Conservation (phyloP, 2,329 filamentous ascomycete species). For the Fusarium penzigii region DNA sequence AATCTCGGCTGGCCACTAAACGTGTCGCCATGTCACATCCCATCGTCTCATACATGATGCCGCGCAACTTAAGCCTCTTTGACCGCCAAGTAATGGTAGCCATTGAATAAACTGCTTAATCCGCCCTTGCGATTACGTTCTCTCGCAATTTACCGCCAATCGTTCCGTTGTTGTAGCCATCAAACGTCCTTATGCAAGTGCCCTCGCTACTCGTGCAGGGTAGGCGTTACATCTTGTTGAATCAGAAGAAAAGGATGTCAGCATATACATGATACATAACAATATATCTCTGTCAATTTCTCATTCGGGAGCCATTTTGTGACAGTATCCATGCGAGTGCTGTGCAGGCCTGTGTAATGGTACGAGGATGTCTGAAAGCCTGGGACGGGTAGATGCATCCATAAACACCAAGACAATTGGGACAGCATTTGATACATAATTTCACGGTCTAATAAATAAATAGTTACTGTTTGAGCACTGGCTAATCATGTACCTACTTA, state of each 20-base stretch:
- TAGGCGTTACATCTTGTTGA: background rate
- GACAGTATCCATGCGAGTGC: background rate
- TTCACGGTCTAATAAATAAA: background rate
- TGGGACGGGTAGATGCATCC: background rate
- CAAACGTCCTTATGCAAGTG: background rate
- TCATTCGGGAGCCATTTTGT: background rate
- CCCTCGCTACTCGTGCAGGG: background rate
- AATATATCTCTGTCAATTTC: background rate
- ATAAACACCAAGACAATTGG: background rate
- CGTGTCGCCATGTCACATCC: background rate
- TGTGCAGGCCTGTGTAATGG: background rate
- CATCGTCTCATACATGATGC: constrained; percentile 12
- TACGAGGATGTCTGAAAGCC: background rate
- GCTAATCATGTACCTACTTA: too few species aligned
- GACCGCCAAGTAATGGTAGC: constrained; percentile 12
- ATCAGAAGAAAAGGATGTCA: background rate
- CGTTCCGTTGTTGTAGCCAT: background rate
- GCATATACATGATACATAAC: background rate
- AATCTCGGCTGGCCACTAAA: constrained; percentile 24
- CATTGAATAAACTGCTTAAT: background rate
- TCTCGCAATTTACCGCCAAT: background rate
- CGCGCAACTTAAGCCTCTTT: constrained; percentile 5
- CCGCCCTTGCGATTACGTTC: background rate
- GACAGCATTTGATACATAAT: background rate
- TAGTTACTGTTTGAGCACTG: background rate